Conservation (phyloP, 768 basidiomycete genomes). For the Suillus decipiens region DNA sequence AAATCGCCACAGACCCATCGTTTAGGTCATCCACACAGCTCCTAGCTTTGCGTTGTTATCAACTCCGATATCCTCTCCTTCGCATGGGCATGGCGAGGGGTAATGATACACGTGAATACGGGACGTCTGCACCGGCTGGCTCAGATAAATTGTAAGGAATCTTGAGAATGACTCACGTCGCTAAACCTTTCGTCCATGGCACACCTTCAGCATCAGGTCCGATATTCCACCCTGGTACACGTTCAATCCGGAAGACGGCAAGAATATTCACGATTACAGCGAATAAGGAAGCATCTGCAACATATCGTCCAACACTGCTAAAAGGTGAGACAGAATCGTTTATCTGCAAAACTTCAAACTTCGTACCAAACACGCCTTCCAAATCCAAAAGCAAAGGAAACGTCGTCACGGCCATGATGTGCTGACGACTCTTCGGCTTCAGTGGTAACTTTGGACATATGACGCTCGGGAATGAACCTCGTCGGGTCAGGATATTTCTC, state of each 20-base stretch:
- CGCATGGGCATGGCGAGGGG: slow-evolving; percentile 4
- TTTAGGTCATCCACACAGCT: not conserved
- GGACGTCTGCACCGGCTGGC: slow-evolving; percentile 6
- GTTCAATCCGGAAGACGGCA: slow-evolving; percentile 19
- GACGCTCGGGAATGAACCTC: too few relatives aligned
- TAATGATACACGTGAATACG: slow-evolving; percentile 10
- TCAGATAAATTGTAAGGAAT: not conserved
- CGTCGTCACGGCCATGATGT: slow-evolving; percentile 10
- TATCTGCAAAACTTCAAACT: not conserved
- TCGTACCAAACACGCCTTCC: slow-evolving; percentile 41
- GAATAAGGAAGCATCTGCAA: slow-evolving; percentile 43
- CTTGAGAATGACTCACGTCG: slow-evolving; percentile 21
- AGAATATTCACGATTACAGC: slow-evolving; percentile 26
- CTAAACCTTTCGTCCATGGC: slow-evolving; percentile 21
- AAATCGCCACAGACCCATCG: not conserved
- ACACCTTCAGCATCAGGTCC: slow-evolving; percentile 24
- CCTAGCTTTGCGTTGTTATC: not conserved
- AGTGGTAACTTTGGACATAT: too few relatives aligned
- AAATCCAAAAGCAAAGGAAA: slow-evolving; percentile 35
- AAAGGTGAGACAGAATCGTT: not conserved
- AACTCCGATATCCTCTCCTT: not conserved
- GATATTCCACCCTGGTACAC: slow-evolving; percentile 17
- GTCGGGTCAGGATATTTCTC: too few relatives aligned
- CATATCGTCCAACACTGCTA: slow-evolving; percentile 42
- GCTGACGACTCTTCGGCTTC: too few relatives aligned